These are phyloP conservation scores for Pseudocercospora fijiensis DNA, from an alignment of 2,329 filamentous ascomycete species.

Conservation along the genomic window DNA sequence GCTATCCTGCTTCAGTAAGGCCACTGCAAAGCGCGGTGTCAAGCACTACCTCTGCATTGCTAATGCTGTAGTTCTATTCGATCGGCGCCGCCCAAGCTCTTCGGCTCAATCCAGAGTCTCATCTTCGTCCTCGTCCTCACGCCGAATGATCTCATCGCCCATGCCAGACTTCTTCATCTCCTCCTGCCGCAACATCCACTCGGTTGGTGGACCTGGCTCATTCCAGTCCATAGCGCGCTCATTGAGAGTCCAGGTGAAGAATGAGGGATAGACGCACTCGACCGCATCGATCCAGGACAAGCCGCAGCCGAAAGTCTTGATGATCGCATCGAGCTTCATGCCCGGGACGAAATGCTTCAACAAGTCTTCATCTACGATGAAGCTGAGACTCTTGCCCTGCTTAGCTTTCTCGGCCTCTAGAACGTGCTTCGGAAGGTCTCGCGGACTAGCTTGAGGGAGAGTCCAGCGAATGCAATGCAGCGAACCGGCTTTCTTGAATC, in stretches of 20 bases:
- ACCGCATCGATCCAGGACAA: constrained; percentile 42
- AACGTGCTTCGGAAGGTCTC: constrained; percentile 28
- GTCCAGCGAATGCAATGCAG: constrained; percentile 54
- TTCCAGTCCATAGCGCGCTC: constrained; percentile 41
- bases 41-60: neutral
- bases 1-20: neutral
- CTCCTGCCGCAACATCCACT: constrained; percentile 29
- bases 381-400: constrained; percentile 53
- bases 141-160: neutral
- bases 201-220: constrained; percentile 32
- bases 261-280: constrained; percentile 43
- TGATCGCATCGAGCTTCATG: constrained; percentile 46
- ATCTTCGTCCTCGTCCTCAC: neutral
- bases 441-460: constrained; percentile 39
- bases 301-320: constrained; percentile 35
- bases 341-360: constrained; percentile 61
- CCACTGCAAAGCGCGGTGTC: neutral
- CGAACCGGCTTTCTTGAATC: constrained; percentile 53
- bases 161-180: constrained; percentile 9
- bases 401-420: constrained; percentile 26
- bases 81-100: neutral
- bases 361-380: constrained; percentile 67
- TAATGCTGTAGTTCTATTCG: neutral
- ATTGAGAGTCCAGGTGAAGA: constrained; percentile 48
- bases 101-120: neutral